Evolutionary conservation across 805 yeast genomes (phyloP).

Genomic region (Candida schatavii): DNA sequence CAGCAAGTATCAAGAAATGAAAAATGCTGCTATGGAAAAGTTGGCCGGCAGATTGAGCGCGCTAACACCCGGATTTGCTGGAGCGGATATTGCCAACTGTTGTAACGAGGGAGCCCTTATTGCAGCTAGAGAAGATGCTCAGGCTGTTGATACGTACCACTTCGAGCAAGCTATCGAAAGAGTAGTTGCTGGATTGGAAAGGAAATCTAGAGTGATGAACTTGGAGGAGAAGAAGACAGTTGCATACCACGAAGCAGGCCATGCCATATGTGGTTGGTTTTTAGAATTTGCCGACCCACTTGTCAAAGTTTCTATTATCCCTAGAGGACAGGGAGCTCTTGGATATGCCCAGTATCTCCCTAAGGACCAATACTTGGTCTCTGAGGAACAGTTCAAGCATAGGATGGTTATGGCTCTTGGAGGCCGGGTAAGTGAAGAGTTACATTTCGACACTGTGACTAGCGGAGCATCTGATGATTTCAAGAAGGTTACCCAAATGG

Average conservation of each 20-base stretch:
- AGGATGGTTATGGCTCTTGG: slow-evolving; percentile 94
- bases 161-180: slow-evolving; percentile 93
- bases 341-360: slow-evolving; percentile 97
- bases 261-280: slow-evolving; percentile 95
- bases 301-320: slow-evolving; percentile 89
- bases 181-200: slow-evolving; percentile 91
- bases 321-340: slow-evolving; percentile 90
- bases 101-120: slow-evolving; percentile 93
- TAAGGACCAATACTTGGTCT: slow-evolving; percentile 77
- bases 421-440: slow-evolving; percentile 88
- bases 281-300: slow-evolving; percentile 85
- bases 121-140: slow-evolving; percentile 78
- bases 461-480: slow-evolving; percentile 93
- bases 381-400: slow-evolving; percentile 73
- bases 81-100: slow-evolving; percentile 94
- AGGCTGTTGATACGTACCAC: slow-evolving; percentile 60
- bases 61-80: slow-evolving; percentile 91
- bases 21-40: slow-evolving; percentile 47
- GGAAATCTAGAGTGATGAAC: slow-evolving; percentile 73
- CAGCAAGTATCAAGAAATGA: slow-evolving; percentile 36
- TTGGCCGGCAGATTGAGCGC: slow-evolving; percentile 85
- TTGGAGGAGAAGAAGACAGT: slow-evolving; percentile 81
- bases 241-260: slow-evolving; percentile 96
- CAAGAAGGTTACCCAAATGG: slow-evolving; percentile 86
- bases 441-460: slow-evolving; percentile 83